Conservation (phyloP, 345 rosid genomes). For the Carallia brachiata region DNA sequence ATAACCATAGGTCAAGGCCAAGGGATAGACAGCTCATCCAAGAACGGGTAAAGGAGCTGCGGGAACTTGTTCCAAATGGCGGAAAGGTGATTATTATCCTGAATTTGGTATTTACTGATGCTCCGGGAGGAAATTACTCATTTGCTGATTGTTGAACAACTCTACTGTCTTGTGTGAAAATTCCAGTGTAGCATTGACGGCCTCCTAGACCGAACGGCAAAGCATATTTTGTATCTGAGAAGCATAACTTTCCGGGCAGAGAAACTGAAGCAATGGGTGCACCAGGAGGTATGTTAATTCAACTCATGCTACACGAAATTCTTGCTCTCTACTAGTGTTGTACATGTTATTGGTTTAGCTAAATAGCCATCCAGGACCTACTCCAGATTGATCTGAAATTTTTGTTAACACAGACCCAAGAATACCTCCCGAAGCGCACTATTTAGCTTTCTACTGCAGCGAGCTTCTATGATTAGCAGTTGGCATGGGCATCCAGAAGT, state of each 20-base stretch:
- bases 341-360: not conserved
- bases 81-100: slow-evolving; percentile 36
- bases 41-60: slow-evolving; percentile 63
- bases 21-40: slow-evolving; percentile 71
- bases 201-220: slow-evolving; percentile 53
- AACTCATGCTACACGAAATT: not conserved
- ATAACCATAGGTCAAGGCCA: slow-evolving; percentile 55
- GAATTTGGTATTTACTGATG: not conserved
- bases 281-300: slow-evolving; percentile 40
- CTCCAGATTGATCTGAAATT: no score
- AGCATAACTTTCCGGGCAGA: slow-evolving; percentile 52
- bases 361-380: not conserved
- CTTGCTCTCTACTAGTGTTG: no score
- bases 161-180: slow-evolving; percentile 2
- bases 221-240: slow-evolving; percentile 55
- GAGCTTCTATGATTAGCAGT: no score
- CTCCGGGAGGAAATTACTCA: not conserved
- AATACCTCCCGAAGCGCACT: no score
- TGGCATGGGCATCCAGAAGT: no score
- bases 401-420: no score
- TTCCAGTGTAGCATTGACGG: slow-evolving; percentile 73
- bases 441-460: no score
- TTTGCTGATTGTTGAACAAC: not conserved
- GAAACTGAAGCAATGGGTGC: slow-evolving; percentile 43
- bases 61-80: slow-evolving; percentile 65